Evolutionary conservation across 768 basidiomycete species (phyloP).

Genomic region (Russula emetica): DNA sequence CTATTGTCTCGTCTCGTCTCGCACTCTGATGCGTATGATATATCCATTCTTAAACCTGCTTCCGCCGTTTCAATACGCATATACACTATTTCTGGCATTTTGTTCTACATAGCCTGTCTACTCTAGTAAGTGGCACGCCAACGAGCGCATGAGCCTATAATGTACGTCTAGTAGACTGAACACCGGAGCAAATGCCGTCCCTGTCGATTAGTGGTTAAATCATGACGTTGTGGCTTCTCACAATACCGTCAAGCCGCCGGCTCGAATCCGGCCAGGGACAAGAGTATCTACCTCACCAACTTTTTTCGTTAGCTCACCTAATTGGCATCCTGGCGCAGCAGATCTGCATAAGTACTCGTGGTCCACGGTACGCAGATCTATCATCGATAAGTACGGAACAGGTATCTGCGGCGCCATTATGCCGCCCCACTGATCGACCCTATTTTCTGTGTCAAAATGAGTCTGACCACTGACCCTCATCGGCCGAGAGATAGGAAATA

Average conservation of each 20-base stretch:
- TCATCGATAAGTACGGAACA: neutral
- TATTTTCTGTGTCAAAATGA: no score
- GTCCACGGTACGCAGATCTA: neutral
- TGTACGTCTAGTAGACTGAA: neutral
- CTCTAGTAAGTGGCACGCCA: neutral
- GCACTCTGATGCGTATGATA: neutral
- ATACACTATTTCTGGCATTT: neutral
- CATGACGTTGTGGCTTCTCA: constrained; percentile 24
- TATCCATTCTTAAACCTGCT: neutral
- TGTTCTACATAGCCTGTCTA: neutral
- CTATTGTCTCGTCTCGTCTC: neutral
- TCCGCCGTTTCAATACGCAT: neutral
- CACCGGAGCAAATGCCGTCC: neutral
- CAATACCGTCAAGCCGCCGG: constrained; percentile 25
- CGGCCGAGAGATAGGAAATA: no score
- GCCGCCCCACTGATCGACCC: no score
- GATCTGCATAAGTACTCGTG: no score
- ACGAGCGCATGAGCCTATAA: neutral
- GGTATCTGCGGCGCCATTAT: neutral
- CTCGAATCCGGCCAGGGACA: constrained; percentile 26
- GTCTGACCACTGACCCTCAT: no score
- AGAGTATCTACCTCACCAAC: neutral
- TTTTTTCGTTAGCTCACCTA: neutral
- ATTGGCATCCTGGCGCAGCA: neutral
- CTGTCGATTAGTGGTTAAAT: constrained; percentile 27